Evolutionary conservation across 768 basidiomycete species (phyloP).

Genomic region (Tylopilus sp.): DNA sequence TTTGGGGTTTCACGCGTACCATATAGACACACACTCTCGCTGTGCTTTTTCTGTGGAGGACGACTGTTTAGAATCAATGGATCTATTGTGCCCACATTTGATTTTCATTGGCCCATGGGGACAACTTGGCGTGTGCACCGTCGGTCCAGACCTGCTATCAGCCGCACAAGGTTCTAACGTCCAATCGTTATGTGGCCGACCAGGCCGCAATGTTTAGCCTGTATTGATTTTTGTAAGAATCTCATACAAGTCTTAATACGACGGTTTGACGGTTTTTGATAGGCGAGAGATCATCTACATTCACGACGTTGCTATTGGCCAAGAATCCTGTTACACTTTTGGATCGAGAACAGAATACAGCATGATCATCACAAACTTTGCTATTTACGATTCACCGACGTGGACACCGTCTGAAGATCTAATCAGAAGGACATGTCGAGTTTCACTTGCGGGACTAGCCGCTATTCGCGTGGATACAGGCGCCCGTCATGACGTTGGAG

Average conservation of each 20-base stretch:
- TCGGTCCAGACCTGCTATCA: neutral
- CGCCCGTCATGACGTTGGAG: conserved; percentile 39
- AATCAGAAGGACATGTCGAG: neutral
- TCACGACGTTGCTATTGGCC: neutral
- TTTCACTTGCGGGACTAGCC: neutral
- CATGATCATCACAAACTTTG: conserved; percentile 4
- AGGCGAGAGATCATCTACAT: conserved; percentile 2
- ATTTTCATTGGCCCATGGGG: conserved; percentile 1
- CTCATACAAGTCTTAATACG: neutral
- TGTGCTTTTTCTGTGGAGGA: conserved; percentile 2
- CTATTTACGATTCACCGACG: conserved; percentile 12
- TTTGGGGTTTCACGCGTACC: conserved; percentile 7
- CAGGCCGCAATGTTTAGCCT: no score
- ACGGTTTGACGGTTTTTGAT: conserved; percentile 8
- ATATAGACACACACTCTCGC: conserved; percentile 1
- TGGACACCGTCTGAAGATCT: conserved; percentile 5
- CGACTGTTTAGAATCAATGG: neutral
- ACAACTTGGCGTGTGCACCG: neutral
- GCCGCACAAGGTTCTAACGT: neutral
- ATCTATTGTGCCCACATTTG: conserved; percentile 3
- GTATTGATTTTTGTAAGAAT: no score
- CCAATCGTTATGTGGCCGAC: conserved; percentile 1
- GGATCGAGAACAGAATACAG: neutral
- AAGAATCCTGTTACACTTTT: conserved; percentile 5
- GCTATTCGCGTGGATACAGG: conserved; percentile 36